Conservation (phyloP, 2,329 filamentous ascomycete species). For the Neofusicoccum cordaticola region DNA sequence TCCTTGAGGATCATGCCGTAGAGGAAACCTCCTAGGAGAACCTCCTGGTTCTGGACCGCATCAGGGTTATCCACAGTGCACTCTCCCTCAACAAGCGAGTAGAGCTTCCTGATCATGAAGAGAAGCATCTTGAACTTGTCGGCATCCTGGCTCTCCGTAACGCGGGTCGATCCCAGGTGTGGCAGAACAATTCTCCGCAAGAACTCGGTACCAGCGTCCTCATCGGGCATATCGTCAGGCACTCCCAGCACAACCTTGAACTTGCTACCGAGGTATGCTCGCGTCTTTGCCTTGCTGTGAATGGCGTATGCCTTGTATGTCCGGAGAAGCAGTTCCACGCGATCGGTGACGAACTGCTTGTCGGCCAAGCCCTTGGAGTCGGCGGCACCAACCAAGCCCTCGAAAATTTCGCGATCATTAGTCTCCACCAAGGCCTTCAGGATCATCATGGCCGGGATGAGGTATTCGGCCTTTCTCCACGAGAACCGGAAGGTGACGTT, state of each 20-base stretch:
- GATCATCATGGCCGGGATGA: constrained; percentile 96
- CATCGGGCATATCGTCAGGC: constrained; percentile 77
- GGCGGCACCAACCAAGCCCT: constrained; percentile 78
- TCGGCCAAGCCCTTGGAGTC: constrained; percentile 76
- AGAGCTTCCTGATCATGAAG: constrained; percentile 96
- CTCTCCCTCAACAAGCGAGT: constrained; percentile 86
- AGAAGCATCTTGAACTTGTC: constrained; percentile 94
- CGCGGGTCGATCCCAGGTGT: constrained; percentile 81
- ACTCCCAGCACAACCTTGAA: constrained; percentile 87
- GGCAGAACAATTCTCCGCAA: constrained; percentile 85
- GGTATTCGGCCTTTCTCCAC: constrained; percentile 94
- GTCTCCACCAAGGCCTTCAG: constrained; percentile 93
- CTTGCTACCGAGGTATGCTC: constrained; percentile 84
- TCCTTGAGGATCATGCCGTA: constrained; percentile 97
- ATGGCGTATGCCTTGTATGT: constrained; percentile 90
- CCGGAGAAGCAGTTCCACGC: constrained; percentile 84
- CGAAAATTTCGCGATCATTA: constrained; percentile 93
- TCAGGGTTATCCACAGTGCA: constrained; percentile 94
- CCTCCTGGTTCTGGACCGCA: constrained; percentile 93
- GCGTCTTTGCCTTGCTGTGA: constrained; percentile 76
- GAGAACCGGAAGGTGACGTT: constrained; percentile 97
- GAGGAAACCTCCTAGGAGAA: constrained; percentile 86
- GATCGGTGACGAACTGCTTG: constrained; percentile 86
- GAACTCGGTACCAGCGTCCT: constrained; percentile 89
- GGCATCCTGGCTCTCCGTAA: constrained; percentile 76